Base-by-base conservation (phyloP, 345 rosid genomes). In the Gossypium raimondii region DNA sequence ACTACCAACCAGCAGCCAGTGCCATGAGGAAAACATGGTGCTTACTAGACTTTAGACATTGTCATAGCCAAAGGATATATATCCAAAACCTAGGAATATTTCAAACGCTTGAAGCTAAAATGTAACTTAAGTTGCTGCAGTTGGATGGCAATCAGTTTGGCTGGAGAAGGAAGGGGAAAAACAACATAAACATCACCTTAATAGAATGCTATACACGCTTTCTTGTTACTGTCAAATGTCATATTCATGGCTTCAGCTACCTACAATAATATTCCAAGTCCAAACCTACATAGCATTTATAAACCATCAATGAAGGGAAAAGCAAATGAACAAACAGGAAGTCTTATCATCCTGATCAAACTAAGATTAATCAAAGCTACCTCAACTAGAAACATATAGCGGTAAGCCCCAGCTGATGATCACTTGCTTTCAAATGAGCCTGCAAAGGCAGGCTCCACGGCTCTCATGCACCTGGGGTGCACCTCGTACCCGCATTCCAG, bases 401-500 rank as follows among this genome's bases (percentile, higher is more conserved):
- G 41, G 41, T 11, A 20, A 66, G 13, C 51, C 16, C 25, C 24
- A 38, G 48, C 67, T 11, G 3, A 45, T 11, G 27, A 3, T 66
- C 53, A 66, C 16, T 53, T 11, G 34, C 47, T 34, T 66, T 64
- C 52, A 22, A 45, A 13, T 2, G 53, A 66, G 29, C 71, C 73
- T 20, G 44, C 66, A 61, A 38, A 62, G 29, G 20, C 11, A 61
- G 43, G 74, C 38, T 38, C 79, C 67, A 67, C 84, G 8, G 81
- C 69, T 66, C 81, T 75, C 2, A 89, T 81, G 60, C 90, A 89
- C 84, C 77, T 85, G 17, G 90, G 81, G 63, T 89, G 92, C 72
- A 89, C 85, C 85, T 89, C 92, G 17, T 87, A 87, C 11, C 92
- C 90, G 63, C 90, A 89, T 59, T 84, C 88, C 18, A 89, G 79